Base-by-base conservation (phyloP, 164 flowering plant genomes). In the Liriodendron chinense region DNA sequence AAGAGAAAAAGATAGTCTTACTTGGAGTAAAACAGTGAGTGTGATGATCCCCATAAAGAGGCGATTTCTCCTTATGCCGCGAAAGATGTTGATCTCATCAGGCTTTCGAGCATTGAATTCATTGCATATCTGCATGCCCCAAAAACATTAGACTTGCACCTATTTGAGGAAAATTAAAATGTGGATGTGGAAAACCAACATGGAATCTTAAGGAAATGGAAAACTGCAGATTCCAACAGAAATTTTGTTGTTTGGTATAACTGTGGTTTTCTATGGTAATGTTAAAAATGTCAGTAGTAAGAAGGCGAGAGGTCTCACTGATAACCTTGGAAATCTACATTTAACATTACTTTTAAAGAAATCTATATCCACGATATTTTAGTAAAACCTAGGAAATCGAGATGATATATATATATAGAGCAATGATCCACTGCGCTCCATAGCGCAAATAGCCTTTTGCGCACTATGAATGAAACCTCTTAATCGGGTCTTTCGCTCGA, bases 101-200 rank as follows among this genome's bases (percentile, higher is more conserved):
- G 99, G 99, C 81, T 93, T 93, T 65, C 99, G 84, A 22, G 98
- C 96, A 85, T 95, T 95, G 75, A 93, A 89, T 76, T 93, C 98
- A 71, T 95, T 95, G 83, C 92, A 95, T 48, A 93, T 65, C 98
- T 95, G 88, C 47, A 65, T 12, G 65, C 24, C 6, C 25, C n/a
- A 28, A 25, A 3, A 28, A 24, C 69, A 66, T 25, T 13, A 7
- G 7, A 24, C 28, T 13, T 66, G 13, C 7, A 64, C 21, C 12
- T 28, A 13, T 13, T 24, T 1, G 47, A 24, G n/a, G 43, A 10
- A 53, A 9, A 1, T 16, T 16, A 53, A 53, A 53, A 26, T 14
- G 8, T 66, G 47, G 47, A 66, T 28, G 8, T 28, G 34, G 34
- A 28, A 28, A 66, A 24, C 69, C 48, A 9, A 14, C 18, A 18